These are phyloP conservation scores for Ogataea haglerorum DNA, from an alignment of 805 yeast species.

Conservation along the genomic window DNA sequence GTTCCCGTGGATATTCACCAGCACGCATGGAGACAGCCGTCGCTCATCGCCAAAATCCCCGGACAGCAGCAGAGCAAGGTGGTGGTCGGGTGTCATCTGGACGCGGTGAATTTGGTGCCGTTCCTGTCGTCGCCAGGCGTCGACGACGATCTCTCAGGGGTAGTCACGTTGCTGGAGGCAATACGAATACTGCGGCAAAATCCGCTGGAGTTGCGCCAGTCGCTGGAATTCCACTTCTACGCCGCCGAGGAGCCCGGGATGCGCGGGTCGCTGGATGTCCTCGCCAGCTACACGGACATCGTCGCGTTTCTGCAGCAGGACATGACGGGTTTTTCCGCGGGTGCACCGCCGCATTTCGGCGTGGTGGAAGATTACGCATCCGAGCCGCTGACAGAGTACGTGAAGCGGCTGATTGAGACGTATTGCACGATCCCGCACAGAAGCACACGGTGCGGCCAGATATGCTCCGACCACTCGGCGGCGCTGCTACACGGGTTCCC, in stretches of 20 bases:
- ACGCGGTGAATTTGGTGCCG: slow-evolving; percentile 69
- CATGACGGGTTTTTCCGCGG: slow-evolving; percentile 79
- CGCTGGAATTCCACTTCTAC: slow-evolving; percentile 90
- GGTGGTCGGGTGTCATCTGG: slow-evolving; percentile 87
- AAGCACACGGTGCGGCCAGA: slow-evolving; percentile 83
- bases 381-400: slow-evolving; percentile 50
- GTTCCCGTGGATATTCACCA: slow-evolving; percentile 39
- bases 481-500: slow-evolving; percentile 84
- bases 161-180: slow-evolving; percentile 73
- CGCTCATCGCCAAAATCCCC: slow-evolving; percentile 61
- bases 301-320: slow-evolving; percentile 91
- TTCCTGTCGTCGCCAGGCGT: slow-evolving; percentile 85
- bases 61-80: slow-evolving; percentile 40
- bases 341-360: slow-evolving; percentile 70
- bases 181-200: slow-evolving; percentile 54
- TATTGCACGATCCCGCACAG: slow-evolving; percentile 68
- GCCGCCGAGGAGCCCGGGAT: slow-evolving; percentile 94
- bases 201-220: slow-evolving; percentile 37
- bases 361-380: slow-evolving; percentile 70
- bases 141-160: slow-evolving; percentile 92
- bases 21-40: slow-evolving; percentile 78
- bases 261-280: slow-evolving; percentile 80
- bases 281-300: slow-evolving; percentile 56
- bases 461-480: slow-evolving; percentile 91
- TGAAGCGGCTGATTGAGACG: slow-evolving; percentile 55